phyloP scores from a whole-genome alignment of 2,329 filamentous ascomycete species.

The Fusarium azukiicola region DNA sequence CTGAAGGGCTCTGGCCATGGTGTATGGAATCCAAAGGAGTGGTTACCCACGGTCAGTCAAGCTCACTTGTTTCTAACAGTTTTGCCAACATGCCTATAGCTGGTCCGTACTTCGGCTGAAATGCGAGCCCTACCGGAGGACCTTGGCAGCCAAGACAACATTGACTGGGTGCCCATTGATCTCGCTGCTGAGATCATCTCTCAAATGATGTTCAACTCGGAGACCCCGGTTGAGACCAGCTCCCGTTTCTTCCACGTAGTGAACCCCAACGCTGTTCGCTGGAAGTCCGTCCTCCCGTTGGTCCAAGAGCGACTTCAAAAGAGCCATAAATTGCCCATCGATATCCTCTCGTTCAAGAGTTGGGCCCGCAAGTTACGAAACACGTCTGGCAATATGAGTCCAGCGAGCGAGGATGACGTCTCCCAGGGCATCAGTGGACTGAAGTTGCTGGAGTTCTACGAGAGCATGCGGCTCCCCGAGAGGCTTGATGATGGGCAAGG shows the following conservation, averaged over 20 bases:
- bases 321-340: neutral
- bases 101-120: neutral
- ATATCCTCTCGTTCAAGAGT: neutral
- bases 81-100: neutral
- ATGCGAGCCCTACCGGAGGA: neutral
- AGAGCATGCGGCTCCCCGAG: neutral
- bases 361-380: neutral
- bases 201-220: neutral
- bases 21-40: neutral
- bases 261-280: neutral
- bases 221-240: accelerated
- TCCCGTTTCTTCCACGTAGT: neutral
- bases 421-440: neutral
- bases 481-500: neutral
- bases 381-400: neutral
- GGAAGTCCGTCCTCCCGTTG: neutral
- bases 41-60: neutral
- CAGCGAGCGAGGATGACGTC: neutral
- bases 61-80: neutral
- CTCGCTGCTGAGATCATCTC: neutral
- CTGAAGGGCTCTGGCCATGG: too few relatives aligned
- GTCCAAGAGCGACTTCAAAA: neutral
- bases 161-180: neutral
- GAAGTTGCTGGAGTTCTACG: neutral
- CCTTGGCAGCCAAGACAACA: neutral